Base-by-base conservation (phyloP, 192 early-diverging fungal genomes). In the Backusella morwellensis region DNA sequence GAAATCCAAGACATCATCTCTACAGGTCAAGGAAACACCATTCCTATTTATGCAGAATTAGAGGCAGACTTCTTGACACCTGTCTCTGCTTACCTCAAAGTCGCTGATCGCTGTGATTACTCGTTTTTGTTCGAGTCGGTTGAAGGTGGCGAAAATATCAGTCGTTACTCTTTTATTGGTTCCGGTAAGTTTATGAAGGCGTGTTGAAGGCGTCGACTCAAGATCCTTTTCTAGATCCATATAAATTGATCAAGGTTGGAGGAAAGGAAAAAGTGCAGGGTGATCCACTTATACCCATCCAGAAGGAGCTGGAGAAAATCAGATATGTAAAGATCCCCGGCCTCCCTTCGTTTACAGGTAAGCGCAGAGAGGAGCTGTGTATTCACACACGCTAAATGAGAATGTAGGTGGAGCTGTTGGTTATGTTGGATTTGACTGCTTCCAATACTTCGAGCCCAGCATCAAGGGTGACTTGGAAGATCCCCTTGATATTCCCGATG, bases 111-210 rank as follows among this genome's bases (percentile, higher is more conserved):
- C 54, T 90, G 90, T 76, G 87, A 92, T 14, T 93, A 97, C 82
- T 98, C 98, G 36, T 99, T 99, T 75, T 82, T 99, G 77, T 91
- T 99, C 29, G 98, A 99, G 78, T 96, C 95, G 34, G 95, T 97
- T 21, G 84, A 90, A 66, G 97, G 96, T 50, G 96, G 96, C 54
- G 98, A 99, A 78, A 96, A 92, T 71, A 95, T 97, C 85, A 94
- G 96, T 34, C 92, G 96, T 69, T 99, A 97, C 85, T 97, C 96
- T 56, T 97, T 99, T 81, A 90, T 99, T 74, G 98, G 98, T 17
- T 90, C 94, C 70, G 90, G 93, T 92, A 84, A 77, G 63, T 70
- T 56, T 77, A n/a, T 52, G 23, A 47, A 15, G 42, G 19, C 26
- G 5, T 44, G n/a, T 1, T 71, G 6, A 68, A 8, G 3, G 1